phyloP scores from a whole-genome alignment of 192 early-diverging fungal species.

The Mortierella hygrophila region DNA sequence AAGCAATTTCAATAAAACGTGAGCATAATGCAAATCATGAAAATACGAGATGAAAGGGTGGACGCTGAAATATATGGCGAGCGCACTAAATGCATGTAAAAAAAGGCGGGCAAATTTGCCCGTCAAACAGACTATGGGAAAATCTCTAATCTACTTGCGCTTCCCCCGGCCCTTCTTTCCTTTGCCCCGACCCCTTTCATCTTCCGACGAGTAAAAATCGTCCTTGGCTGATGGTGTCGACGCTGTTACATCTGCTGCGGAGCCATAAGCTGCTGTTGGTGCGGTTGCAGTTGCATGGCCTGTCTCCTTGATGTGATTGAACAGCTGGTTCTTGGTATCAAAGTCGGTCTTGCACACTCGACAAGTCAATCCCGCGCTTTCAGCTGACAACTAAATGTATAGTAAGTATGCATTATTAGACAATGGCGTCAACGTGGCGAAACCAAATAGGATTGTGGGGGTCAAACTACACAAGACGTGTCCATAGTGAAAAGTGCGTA shows the following conservation, averaged over 20 bases:
- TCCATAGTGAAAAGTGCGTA: too few relatives aligned
- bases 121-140: too few relatives aligned
- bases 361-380: conserved; percentile 63
- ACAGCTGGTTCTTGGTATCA: conserved; percentile 85
- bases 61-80: too few relatives aligned
- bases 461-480: not conserved
- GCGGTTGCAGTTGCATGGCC: conserved; percentile 82
- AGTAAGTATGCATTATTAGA: not conserved
- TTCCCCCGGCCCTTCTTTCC: conserved; percentile 57
- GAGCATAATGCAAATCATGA: too few relatives aligned
- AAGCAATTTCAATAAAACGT: too few relatives aligned
- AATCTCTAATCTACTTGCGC: conserved; percentile 23
- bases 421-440: too few relatives aligned
- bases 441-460: not conserved
- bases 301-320: conserved; percentile 87
- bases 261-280: not conserved
- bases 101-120: too few relatives aligned
- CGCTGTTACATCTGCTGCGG: not conserved
- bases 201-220: conserved; percentile 35
- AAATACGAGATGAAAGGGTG: too few relatives aligned
- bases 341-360: conserved; percentile 85
- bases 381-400: conserved; percentile 57
- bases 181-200: conserved; percentile 38
- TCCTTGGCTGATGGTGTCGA: not conserved
- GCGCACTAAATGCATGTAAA: too few relatives aligned